Evolutionary conservation across 108 stramenopile genomes (phyloP), one percentile per base, ranked within the genome.

Genomic region (Epipyxis sp.): DNA sequence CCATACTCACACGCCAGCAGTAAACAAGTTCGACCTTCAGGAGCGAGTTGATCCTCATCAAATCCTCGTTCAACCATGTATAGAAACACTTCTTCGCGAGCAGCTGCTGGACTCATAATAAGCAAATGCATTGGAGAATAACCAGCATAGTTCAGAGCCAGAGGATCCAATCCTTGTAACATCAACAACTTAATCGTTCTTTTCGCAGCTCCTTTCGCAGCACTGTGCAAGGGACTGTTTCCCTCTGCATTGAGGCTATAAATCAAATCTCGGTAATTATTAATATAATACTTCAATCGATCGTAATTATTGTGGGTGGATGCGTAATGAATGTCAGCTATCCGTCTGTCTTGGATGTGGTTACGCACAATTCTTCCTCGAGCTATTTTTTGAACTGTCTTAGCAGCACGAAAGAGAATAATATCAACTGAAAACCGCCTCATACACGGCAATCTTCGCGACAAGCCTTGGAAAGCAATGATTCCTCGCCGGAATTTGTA

Each of bases 11-110:
- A 13, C 3, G 71, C 71, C 25, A 74, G 43, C 20, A 74, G 34
- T 29, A 74, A 42, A 20, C 46, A 46, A 10, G 44, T 35, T 74
- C 42, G 40, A 32, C 34, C 34, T 32, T 27, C 35, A 29, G 6
- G 34, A 32, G 71, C 43, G 6, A 35, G 3, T 35, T 74, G 34
- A 46, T 74, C 71, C 20, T 74, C 71, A 37, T 74, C 34, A 74
- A 74, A 74, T 27, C 71, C 71, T 43, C 44, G 46, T 57, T 57
- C 46, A 46, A 74, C 27, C 6, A 74, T 35, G 71, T 74, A 74
- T 42, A 54, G 10, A 37, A 6, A 74, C 3, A 13, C 16, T 46
- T 74, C 71, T 43, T 74, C 71, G 3, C 71, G 44, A 74, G 40
- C 6, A 50, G 46, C 20, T 10, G 6, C 34, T 6, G 71, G 6